Percentiles rank a stretch among this genome's conserved stretches.
These are phyloP conservation scores for Colletotrichum sp. DNA, from an alignment of 2,329 filamentous ascomycete species.

Conservation along the genomic window DNA sequence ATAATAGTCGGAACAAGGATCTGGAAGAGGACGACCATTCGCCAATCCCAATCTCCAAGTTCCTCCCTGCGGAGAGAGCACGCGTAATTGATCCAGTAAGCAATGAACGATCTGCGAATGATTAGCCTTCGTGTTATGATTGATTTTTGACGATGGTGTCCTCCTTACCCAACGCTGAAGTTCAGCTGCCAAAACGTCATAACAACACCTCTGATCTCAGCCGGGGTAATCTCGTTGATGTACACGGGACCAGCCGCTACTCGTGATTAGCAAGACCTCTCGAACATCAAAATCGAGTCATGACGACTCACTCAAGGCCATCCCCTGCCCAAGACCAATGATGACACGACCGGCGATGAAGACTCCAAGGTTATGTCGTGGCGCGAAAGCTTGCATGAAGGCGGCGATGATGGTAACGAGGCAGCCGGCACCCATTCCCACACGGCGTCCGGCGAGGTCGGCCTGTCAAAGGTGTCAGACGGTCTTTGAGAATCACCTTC, in stretches of 20 bases:
- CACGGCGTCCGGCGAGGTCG: constrained; percentile 61
- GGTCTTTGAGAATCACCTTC: background rate
- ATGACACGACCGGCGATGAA: constrained; percentile 69
- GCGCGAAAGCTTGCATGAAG: constrained; percentile 68
- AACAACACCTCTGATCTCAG: constrained; percentile 68
- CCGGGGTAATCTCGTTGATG: constrained; percentile 70
- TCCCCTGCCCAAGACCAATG: constrained; percentile 69
- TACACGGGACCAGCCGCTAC: constrained; percentile 71
- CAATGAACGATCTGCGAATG: constrained; percentile 56
- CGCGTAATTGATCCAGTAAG: constrained; percentile 61
- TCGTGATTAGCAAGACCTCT: background rate
- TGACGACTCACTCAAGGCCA: constrained; percentile 58
- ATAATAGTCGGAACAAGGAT: constrained; percentile 68
- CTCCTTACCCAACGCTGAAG: constrained; percentile 60
- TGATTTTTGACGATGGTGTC: background rate
- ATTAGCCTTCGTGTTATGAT: background rate
- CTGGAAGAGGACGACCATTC: constrained; percentile 75
- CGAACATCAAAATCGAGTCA: constrained; percentile 10
- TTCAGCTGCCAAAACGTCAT: constrained; percentile 76
- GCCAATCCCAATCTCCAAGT: constrained; percentile 76
- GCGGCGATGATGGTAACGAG: constrained; percentile 66
- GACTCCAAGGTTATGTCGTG: constrained; percentile 59
- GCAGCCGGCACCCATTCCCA: constrained; percentile 66
- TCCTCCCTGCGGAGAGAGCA: constrained; percentile 56
- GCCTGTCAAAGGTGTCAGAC: constrained; percentile 35